A percentile compares a stretch with the other conserved stretches of the same genome.
These are phyloP conservation scores for Tirmania nivea DNA, from an alignment of 495 filamentous ascomycete genomes.

Conservation along the genomic window DNA sequence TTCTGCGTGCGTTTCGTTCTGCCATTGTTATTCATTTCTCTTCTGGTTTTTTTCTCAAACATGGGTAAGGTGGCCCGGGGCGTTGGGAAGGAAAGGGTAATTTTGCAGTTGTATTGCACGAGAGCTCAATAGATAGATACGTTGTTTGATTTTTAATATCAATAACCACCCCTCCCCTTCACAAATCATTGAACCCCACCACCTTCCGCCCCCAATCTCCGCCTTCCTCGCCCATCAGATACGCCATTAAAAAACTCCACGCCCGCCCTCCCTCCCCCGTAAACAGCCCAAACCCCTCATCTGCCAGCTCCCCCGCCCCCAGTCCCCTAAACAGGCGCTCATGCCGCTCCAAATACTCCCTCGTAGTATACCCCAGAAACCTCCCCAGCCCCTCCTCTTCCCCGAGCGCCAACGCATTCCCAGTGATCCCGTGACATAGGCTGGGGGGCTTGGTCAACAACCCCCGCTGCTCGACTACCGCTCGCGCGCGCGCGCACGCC, in stretches of 20 bases:
- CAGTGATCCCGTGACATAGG: background rate
- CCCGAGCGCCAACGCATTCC: background rate
- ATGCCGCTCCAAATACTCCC: background rate
- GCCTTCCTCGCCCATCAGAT: background rate
- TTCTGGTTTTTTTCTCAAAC: too few species aligned
- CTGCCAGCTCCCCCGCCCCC: background rate
- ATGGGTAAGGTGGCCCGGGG: too few species aligned
- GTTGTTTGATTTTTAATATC: too few species aligned
- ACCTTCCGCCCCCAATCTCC: background rate
- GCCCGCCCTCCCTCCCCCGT: background rate
- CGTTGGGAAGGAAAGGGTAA: too few species aligned
- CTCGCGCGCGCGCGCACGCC: background rate
- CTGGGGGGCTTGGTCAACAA: background rate
- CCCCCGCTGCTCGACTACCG: conserved; percentile 19
- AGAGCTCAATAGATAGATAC: too few species aligned
- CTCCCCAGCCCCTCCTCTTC: background rate
- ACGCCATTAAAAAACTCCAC: background rate
- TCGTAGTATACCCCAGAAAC: background rate
- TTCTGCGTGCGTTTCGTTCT: too few species aligned
- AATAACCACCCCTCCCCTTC: background rate
- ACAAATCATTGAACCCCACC: background rate
- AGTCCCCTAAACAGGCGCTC: background rate
- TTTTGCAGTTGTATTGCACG: too few species aligned
- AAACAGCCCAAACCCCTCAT: background rate
- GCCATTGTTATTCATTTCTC: too few species aligned